Base-by-base conservation (phyloP, 2,329 filamentous ascomycete species). In the Mycosphaerella sp. region DNA sequence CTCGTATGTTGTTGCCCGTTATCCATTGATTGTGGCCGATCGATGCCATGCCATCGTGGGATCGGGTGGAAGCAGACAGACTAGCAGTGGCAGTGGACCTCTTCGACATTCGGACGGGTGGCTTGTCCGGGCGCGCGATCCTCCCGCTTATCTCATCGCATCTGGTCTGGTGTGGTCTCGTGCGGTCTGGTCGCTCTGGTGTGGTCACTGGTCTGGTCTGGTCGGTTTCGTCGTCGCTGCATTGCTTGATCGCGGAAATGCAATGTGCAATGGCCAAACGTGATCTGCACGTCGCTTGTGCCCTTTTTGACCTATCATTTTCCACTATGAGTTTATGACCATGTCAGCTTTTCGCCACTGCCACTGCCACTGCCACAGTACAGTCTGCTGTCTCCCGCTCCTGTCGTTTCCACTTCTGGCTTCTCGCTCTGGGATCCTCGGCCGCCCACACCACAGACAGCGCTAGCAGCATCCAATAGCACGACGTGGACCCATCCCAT, bases 231-330 rank as follows among this genome's bases (percentile, higher is more conserved):
- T 48, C 27, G 44, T 48, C 44, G 45, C 45, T 41, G 45, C 45
- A 34, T 41, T 41, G 37, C 44, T 14, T 14, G 37, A 41, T 48
- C 37, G 45, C 13, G 27, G 45, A 21, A 41, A 14, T 41, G 45
- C 45, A n/a, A n/a, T n/a, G n/a, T n/a, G n/a, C n/a, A n/a, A n/a
- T n/a, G n/a, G n/a, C n/a, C n/a, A n/a, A n/a, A 47, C 21, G 28
- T 34, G 45, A 48, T 48, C 45, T 48, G 45, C 45, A 41, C 37
- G 35, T 28, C 41, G 21, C 45, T 36, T 27, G 21, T 48, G 21
- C 37, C 45, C n/a, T 45, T 21, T 36, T 12, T 27, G 9, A 35
- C 28, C 42, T 44, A 16, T 41, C 39, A 25, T 41, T n/a, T n/a
- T n/a, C n/a, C n/a, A n/a, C n/a, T n/a, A n/a, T n/a, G n/a, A n/a